A percentile compares a stretch with the other conserved stretches of the same genome.
These are phyloP conservation scores for Tubosaeta sp. DNA, from an alignment of 768 basidiomycete genomes.

Conservation along the genomic window DNA sequence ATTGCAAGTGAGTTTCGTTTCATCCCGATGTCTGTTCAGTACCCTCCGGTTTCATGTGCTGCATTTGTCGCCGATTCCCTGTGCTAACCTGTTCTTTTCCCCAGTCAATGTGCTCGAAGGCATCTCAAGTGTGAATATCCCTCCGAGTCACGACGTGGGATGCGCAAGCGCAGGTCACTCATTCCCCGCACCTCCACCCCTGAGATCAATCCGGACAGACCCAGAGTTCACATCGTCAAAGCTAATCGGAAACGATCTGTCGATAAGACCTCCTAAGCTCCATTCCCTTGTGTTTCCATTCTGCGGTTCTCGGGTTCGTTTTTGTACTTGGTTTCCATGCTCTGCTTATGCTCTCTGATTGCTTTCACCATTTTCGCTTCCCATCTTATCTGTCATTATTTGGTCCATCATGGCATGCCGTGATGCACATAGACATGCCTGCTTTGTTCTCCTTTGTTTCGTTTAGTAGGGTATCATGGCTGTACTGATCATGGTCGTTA, in stretches of 20 bases:
- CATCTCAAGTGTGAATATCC: conserved; percentile 71
- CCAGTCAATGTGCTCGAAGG: conserved; percentile 69
- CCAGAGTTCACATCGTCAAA: conserved; percentile 23
- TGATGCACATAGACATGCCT: conserved; percentile 24
- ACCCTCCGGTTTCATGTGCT: conserved; percentile 14
- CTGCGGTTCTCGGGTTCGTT: neutral
- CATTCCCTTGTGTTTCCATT: neutral
- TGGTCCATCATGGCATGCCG: conserved; percentile 22
- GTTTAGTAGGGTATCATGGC: conserved; percentile 6
- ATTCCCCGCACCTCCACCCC: conserved; percentile 29
- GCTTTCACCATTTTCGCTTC: conserved; percentile 9
- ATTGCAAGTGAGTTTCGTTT: conserved; percentile 57
- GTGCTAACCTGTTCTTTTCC: conserved; percentile 26
- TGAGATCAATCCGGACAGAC: conserved; percentile 22
- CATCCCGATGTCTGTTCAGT: neutral
- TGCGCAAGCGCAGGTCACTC: conserved; percentile 44
- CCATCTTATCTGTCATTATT: conserved; percentile 33
- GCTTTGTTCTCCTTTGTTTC: conserved; percentile 1
- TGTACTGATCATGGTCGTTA: conserved; percentile 13
- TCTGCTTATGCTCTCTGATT: conserved; percentile 23
- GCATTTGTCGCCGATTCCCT: conserved; percentile 33
- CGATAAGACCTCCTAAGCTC: conserved; percentile 21
- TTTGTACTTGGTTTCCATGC: conserved; percentile 11
- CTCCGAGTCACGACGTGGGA: conserved; percentile 62
- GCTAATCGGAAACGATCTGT: conserved; percentile 26